Evolutionary conservation across 2,329 filamentous ascomycete genomes (phyloP).

Genomic region (Allantophomopsis cytisporea): DNA sequence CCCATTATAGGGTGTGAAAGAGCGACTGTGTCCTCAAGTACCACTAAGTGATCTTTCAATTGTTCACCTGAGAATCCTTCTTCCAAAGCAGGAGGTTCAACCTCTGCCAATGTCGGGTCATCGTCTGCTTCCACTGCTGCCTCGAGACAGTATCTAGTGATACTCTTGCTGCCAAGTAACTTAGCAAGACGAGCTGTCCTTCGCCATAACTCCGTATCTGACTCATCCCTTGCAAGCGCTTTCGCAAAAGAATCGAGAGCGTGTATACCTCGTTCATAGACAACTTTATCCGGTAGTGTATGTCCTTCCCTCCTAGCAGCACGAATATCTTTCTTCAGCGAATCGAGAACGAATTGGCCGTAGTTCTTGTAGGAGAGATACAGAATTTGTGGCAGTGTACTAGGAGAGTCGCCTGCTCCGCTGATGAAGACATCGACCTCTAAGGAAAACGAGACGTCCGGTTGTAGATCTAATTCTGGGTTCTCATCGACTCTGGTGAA

Average conservation of each 20-base stretch:
- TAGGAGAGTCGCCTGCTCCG: conserved; percentile 61
- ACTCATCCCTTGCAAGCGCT: conserved; percentile 50
- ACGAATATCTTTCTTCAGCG: conserved; percentile 21
- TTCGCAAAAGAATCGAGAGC: conserved; percentile 42
- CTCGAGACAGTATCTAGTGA: conserved; percentile 49
- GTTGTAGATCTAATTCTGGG: conserved; percentile 30
- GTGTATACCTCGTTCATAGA: conserved; percentile 10
- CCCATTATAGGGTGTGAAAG: conserved; percentile 46
- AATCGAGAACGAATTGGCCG: conserved; percentile 82
- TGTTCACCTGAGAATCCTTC: conserved; percentile 51
- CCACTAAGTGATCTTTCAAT: conserved; percentile 37
- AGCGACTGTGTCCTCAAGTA: conserved; percentile 40
- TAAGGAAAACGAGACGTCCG: conserved; percentile 32
- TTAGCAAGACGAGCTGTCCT: conserved; percentile 42
- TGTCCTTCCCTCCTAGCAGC: conserved; percentile 16
- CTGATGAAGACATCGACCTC: conserved; percentile 42
- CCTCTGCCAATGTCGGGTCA: conserved; percentile 46
- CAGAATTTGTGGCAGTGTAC: conserved; percentile 74
- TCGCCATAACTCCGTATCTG: conserved; percentile 54
- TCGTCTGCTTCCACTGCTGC: conserved; percentile 55
- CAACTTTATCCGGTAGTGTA: conserved; percentile 8
- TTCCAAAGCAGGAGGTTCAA: conserved; percentile 47
- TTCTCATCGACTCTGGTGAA: conserved; percentile 58
- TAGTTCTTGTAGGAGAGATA: conserved; percentile 94
- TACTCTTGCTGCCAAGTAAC: conserved; percentile 39